Conservation (phyloP, 129 eudicot genomes). For the Pseudognaphalium luteoalbum region DNA sequence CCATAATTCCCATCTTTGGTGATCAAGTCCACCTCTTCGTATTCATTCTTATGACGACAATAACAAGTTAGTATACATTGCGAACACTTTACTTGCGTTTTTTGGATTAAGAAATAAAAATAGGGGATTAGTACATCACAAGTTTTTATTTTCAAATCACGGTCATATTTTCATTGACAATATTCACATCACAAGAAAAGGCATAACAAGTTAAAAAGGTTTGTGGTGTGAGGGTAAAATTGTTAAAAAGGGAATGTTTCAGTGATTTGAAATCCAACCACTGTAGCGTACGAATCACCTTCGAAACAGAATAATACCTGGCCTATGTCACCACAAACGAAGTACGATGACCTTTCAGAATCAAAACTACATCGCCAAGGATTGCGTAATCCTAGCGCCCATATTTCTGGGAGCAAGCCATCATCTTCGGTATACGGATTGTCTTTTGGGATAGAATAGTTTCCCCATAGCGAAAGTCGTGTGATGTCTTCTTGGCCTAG, state of each 20-base stretch:
- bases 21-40: conserved; percentile 71
- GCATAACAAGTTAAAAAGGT: too few relatives aligned
- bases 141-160: too few relatives aligned
- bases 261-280: too few relatives aligned
- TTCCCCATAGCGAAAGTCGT: conserved; percentile 68
- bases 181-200: too few relatives aligned
- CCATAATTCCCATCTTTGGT: conserved; percentile 77
- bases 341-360: conserved; percentile 74
- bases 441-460: conserved; percentile 78
- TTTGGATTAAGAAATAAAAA: neutral
- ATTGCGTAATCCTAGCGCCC: conserved; percentile 76
- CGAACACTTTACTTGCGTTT: neutral
- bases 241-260: too few relatives aligned
- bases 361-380: conserved; percentile 93
- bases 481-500: conserved; percentile 54
- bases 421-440: conserved; percentile 60
- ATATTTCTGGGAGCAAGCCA: conserved; percentile 64
- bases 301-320: conserved; percentile 43
- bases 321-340: conserved; percentile 73
- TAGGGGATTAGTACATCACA: neutral
- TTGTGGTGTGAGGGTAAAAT: too few relatives aligned
- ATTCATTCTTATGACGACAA: conserved; percentile 38
- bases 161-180: too few relatives aligned
- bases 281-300: neutral
- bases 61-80: neutral